These are phyloP conservation scores for Wakefieldia striispora DNA, from an alignment of 768 basidiomycete species.

Conservation along the genomic window DNA sequence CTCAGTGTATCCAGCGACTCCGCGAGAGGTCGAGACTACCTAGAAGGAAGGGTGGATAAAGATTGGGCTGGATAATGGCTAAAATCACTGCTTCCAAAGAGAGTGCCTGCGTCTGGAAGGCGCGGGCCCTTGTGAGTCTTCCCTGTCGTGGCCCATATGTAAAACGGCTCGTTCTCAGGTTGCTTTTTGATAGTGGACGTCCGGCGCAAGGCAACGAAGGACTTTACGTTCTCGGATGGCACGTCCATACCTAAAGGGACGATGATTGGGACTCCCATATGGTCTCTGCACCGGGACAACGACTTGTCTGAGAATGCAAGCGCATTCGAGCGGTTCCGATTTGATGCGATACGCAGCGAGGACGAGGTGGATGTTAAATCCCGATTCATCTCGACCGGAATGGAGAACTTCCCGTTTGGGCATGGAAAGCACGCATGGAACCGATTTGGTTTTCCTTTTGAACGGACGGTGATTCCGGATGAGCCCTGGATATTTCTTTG, in stretches of 20 bases:
- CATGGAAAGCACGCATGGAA: slow-evolving; percentile 18
- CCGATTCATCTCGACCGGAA: slow-evolving; percentile 33
- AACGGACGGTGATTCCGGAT: no score
- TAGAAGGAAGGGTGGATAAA: not conserved
- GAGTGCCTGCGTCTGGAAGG: not conserved
- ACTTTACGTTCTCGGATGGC: slow-evolving; percentile 33
- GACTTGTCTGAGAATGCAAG: slow-evolving; percentile 32
- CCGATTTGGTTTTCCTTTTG: not conserved
- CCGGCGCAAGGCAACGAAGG: slow-evolving; percentile 30
- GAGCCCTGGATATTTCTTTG: slow-evolving; percentile 19
- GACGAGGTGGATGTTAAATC: slow-evolving; percentile 32
- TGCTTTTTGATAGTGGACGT: slow-evolving; percentile 8
- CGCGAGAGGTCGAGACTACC: not conserved
- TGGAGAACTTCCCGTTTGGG: slow-evolving; percentile 38
- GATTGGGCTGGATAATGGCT: not conserved
- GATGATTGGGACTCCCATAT: slow-evolving; percentile 17
- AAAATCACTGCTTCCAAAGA: not conserved
- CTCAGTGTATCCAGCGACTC: not conserved
- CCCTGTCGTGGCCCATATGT: no score
- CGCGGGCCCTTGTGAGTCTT: not conserved
- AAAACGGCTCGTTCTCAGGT: no score
- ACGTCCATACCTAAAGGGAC: slow-evolving; percentile 33
- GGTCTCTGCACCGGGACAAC: slow-evolving; percentile 19
- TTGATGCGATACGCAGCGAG: slow-evolving; percentile 23
- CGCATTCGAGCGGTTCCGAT: slow-evolving; percentile 37